Base-by-base conservation (phyloP, 768 basidiomycete genomes). In the Suillus hirtellus region DNA sequence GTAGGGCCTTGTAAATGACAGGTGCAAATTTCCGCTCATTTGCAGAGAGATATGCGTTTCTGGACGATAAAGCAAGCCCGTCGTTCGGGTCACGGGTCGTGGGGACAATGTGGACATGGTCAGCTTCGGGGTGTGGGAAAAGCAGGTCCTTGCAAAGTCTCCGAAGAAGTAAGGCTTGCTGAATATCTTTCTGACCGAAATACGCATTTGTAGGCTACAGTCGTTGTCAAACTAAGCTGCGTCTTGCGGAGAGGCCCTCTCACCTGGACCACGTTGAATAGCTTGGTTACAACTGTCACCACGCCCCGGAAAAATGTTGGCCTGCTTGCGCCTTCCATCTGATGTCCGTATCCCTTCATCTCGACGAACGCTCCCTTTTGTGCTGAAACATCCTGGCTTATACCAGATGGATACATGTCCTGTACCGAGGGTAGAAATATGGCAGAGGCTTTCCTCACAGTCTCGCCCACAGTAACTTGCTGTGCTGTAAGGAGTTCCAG, bases 141-240 rank as follows among this genome's bases (percentile, higher is more conserved):
- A 96, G 84, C 6, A 97, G 80, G 74, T 99, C 97, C 35, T 82
- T 79, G 60, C 84, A 83, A 76, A 99, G 80, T 4, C 88, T 86
- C 40, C 90, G 89, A 38, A 99, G 81, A 52, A 99, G 77, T 17
- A 98, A 79, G 0, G 92, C 94, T 73, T 99, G 97, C 72, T 99
- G 97, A 60, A 99, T 97, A 73, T 99, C 96, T 73, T 99, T 99
- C 76, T 99, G 96, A 1, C 97, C 96, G 66, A 99, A 97, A 75
- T 99, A 98, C 24, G 92, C 88, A 66, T 89, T 86, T 52, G 92
- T 92, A 6, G 96, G 96, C 95, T 96, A 73, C 38, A 24, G 21
- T 52, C 34, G 21, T 50, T 31, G 64, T 68, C 46, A 64, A 44
- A 24, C 17, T 21, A 2, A 9, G 40, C 10, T 40, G 10, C 9